Evolutionary conservation across 108 stramenopile genomes (phyloP).

Genomic region (Craspedostauros australis): DNA sequence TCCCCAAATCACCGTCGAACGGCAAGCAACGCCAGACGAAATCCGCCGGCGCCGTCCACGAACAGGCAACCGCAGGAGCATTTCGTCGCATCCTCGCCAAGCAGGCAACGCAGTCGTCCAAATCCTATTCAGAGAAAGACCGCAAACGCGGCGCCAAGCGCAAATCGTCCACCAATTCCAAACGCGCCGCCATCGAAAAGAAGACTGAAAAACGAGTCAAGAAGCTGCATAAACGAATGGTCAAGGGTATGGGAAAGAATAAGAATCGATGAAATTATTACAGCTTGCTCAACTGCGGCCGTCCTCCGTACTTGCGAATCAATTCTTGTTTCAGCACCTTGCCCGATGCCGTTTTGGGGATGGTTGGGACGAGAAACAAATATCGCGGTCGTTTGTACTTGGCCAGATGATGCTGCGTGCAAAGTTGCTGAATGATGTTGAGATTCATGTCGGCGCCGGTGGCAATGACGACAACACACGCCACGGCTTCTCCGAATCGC

Average conservation of each 20-base stretch:
- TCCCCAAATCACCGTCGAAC: background rate
- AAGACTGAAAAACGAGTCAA: slow-evolving; percentile 65
- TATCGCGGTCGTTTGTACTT: slow-evolving; percentile 64
- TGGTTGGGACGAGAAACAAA: slow-evolving; percentile 33
- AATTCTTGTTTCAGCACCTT: slow-evolving; percentile 60
- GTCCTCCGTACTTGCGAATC: slow-evolving; percentile 8
- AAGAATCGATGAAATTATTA: slow-evolving; percentile 14
- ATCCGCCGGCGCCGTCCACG: background rate
- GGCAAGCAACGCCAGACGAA: slow-evolving; percentile 3
- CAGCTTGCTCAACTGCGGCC: slow-evolving; percentile 10
- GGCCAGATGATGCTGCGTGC: slow-evolving; percentile 47
- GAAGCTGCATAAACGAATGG: slow-evolving; percentile 61
- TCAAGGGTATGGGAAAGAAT: slow-evolving; percentile 75
- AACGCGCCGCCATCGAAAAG: slow-evolving; percentile 54
- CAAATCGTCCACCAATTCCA: slow-evolving; percentile 24
- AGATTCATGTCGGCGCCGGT: no score
- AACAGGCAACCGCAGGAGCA: slow-evolving; percentile 20
- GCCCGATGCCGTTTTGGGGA: slow-evolving; percentile 74
- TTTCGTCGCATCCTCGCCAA: slow-evolving; percentile 37
- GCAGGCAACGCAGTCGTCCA: slow-evolving; percentile 26
- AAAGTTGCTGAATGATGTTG: slow-evolving; percentile 31
- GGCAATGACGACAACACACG: slow-evolving; percentile 68
- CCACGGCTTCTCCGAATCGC: slow-evolving; percentile 69
- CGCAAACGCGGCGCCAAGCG: slow-evolving; percentile 51
- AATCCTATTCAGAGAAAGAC: slow-evolving; percentile 10